A percentile compares a stretch with the other conserved stretches of the same genome.
These are phyloP conservation scores for Corymbia maculata DNA, from an alignment of 345 rosid genomes.

Conservation along the genomic window DNA sequence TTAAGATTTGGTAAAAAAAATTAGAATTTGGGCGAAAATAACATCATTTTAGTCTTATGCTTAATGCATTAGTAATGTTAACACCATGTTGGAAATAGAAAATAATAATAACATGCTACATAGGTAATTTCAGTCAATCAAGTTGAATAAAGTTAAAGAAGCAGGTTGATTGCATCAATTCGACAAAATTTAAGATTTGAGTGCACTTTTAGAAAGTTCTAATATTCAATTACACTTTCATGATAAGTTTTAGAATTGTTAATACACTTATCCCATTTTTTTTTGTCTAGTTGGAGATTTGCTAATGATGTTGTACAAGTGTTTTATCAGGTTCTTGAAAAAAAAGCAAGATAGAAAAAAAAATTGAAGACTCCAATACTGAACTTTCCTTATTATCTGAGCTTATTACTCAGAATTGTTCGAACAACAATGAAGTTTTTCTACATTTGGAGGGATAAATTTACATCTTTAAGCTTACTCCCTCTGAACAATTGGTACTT, in stretches of 20 bases:
- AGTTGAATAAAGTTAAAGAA: too few species aligned
- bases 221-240: not conserved
- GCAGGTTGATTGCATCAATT: not conserved
- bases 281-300: not conserved
- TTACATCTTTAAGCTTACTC: not conserved
- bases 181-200: too few species aligned
- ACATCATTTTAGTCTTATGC: not conserved
- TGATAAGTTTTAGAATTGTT: too few species aligned
- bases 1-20: not conserved
- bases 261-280: fast-evolving
- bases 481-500: not conserved
- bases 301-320: not conserved
- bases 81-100: fast-evolving
- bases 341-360: not conserved
- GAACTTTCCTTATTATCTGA: not conserved
- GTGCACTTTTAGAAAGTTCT: too few species aligned
- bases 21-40: too few species aligned
- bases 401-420: not conserved
- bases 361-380: not conserved
- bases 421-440: not conserved
- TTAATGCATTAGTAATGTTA: not conserved
- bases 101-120: too few species aligned
- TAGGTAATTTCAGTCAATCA: not conserved
- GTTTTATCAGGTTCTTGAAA: not conserved
- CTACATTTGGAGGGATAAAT: not conserved